Evolutionary conservation across 805 yeast species (phyloP).

Genomic region (Yamadazyma nakazawae): DNA sequence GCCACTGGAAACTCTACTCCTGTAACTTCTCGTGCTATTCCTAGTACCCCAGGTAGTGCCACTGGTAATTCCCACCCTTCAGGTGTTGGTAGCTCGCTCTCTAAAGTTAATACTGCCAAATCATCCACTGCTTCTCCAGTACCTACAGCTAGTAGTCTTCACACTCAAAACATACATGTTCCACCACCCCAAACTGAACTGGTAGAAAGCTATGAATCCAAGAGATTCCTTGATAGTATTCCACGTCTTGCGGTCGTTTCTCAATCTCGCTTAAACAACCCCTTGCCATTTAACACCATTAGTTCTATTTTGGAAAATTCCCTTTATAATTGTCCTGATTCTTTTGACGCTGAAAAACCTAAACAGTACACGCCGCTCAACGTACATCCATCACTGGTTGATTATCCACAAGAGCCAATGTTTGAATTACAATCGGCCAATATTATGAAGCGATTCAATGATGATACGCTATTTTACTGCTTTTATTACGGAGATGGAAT

Average conservation of each 20-base stretch:
- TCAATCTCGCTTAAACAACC: constrained; percentile 46
- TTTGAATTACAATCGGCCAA: constrained; percentile 60
- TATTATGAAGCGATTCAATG: constrained; percentile 67
- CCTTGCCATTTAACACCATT: constrained; percentile 53
- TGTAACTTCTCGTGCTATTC: constrained; percentile 1
- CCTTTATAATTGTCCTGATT: constrained; percentile 86
- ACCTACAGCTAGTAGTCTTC: constrained; percentile 4
- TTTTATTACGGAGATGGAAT: constrained; percentile 69
- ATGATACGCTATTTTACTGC: constrained; percentile 86
- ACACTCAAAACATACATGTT: constrained; percentile 14
- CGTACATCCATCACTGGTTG: constrained; percentile 86
- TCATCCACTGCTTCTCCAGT: constrained; percentile 27
- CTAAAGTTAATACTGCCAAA: constrained; percentile 13
- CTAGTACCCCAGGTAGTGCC: not conserved
- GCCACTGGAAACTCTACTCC: not conserved
- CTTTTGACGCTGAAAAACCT: constrained; percentile 85
- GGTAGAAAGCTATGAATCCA: constrained; percentile 8
- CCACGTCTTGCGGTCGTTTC: constrained; percentile 23
- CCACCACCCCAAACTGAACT: constrained; percentile 11
- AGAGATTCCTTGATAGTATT: constrained; percentile 14
- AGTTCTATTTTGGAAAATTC: constrained; percentile 69
- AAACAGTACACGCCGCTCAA: constrained; percentile 69
- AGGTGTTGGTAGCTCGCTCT: constrained; percentile 12
- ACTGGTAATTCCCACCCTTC: constrained; percentile 12
- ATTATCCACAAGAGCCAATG: constrained; percentile 85